phyloP scores from a whole-genome alignment of 805 yeast species.

The Ogataea salicorniae region DNA sequence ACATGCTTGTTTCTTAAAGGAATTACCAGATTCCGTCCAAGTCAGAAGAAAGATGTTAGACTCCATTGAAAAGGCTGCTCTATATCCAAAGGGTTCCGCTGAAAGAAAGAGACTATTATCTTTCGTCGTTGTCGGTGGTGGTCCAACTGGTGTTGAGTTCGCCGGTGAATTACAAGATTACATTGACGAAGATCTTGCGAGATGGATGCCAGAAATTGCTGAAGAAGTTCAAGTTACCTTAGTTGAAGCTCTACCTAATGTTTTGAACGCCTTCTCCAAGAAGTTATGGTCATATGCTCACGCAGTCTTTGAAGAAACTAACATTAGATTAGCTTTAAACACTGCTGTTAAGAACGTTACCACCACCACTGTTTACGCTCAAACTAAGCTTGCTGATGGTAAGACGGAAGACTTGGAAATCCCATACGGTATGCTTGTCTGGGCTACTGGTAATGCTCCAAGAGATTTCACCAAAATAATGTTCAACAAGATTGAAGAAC shows the following conservation, averaged over 20 bases:
- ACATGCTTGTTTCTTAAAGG: conserved; percentile 47
- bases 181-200: conserved; percentile 48
- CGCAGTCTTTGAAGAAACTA: conserved; percentile 45
- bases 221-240: conserved; percentile 43
- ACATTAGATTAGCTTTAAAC: conserved; percentile 41
- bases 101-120: conserved; percentile 49
- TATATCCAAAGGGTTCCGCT: conserved; percentile 46
- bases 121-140: conserved; percentile 53
- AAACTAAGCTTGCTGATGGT: conserved; percentile 40
- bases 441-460: conserved; percentile 57
- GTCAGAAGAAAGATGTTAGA: conserved; percentile 47
- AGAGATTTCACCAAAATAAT: conserved; percentile 41
- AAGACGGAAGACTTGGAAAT: conserved; percentile 33
- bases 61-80: conserved; percentile 48
- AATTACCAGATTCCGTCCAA: conserved; percentile 43
- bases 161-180: conserved; percentile 55
- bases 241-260: conserved; percentile 51
- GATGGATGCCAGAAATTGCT: conserved; percentile 52
- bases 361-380: conserved; percentile 38
- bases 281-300: conserved; percentile 48
- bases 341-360: conserved; percentile 48
- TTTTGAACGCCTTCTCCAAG: conserved; percentile 46
- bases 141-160: conserved; percentile 55
- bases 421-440: conserved; percentile 51
- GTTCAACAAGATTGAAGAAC: conserved; percentile 42